Base-by-base conservation (phyloP, 1,139 yeast genomes). In the Torulaspora pretoriensis region DNA sequence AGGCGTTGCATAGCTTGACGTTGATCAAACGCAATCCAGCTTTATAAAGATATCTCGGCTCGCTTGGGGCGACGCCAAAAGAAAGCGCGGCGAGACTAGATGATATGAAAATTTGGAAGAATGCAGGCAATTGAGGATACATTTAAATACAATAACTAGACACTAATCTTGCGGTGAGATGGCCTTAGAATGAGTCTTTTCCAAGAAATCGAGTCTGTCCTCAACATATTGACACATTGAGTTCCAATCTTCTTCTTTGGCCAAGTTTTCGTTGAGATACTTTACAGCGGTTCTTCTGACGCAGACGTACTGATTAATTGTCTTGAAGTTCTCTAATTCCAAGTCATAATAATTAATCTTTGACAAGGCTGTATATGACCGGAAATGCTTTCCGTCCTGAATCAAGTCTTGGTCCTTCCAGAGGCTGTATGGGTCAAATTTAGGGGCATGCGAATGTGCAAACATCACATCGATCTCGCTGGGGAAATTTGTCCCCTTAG, bases 361-460 rank as follows among this genome's bases (percentile, higher is more conserved):
- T 22, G 47, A 32, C 40, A 57, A 42, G 9, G 55, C 52, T 4
- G 55, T 55, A 43, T 51, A 62, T 4, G 64, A 56, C 39, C 67
- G 55, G 38, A 60, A 47, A 39, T 60, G 67, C 30, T 53, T 38
- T 8, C 61, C 64, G 27, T 59, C 45, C 12, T 53, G 50, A 27
- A 56, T 51, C 14, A 61, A 46, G 37, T 60, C 64, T 10, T 55
- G 45, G 9, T 46, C 46, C 24, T 49, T 37, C 57, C 59, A 56
- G 13, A 57, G 49, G 10, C 47, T 45, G 19, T 49, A 40, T 7
- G 67, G 67, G 38, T 62, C 64, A 38, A 61, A 61, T 45, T 61
- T 62, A 2, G 65, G 65, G 29, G 61, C 46, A 39, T 61, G 60
- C 8, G 64, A 60, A 42, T 62, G 67, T 12, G 60, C 60, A 45